Evolutionary conservation across 176 grass and related monocot species (phyloP).

Genomic region (Oryza meridionalis): DNA sequence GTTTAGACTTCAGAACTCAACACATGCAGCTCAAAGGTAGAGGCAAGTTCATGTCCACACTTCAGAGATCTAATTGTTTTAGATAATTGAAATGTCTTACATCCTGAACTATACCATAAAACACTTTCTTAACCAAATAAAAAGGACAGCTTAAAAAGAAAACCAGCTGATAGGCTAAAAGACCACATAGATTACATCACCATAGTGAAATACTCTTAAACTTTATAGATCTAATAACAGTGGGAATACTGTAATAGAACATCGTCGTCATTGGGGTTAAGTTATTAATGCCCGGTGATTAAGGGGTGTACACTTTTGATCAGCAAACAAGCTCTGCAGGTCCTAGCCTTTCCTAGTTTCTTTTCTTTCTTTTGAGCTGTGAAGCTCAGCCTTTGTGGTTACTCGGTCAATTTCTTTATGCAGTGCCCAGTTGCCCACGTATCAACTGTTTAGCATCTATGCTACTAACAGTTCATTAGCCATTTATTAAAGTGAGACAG

Average conservation of each 20-base stretch:
- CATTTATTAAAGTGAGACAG: background rate
- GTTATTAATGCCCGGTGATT: conserved; percentile 9
- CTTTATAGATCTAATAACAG: background rate
- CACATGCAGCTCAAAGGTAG: background rate
- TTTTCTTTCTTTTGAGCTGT: background rate
- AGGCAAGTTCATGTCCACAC: background rate
- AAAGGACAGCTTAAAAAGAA: too few relatives aligned
- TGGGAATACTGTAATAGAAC: background rate
- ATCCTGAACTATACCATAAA: too few relatives aligned
- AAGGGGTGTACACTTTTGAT: background rate
- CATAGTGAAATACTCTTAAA: too few relatives aligned
- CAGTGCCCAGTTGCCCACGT: too few relatives aligned
- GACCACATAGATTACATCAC: too few relatives aligned
- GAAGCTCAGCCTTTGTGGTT: background rate
- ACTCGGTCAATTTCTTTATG: background rate
- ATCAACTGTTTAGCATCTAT: too few relatives aligned
- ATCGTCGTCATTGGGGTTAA: background rate
- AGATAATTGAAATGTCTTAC: too few relatives aligned
- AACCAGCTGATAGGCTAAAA: too few relatives aligned
- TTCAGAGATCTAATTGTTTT: background rate
- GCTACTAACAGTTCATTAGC: too few relatives aligned
- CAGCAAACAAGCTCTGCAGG: background rate
- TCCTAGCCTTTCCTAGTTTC: background rate
- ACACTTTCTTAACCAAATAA: too few relatives aligned
- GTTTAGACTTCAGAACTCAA: background rate